phyloP scores from a whole-genome alignment of 2,329 filamentous ascomycete genomes.

The Clarireedia monteithiana region DNA sequence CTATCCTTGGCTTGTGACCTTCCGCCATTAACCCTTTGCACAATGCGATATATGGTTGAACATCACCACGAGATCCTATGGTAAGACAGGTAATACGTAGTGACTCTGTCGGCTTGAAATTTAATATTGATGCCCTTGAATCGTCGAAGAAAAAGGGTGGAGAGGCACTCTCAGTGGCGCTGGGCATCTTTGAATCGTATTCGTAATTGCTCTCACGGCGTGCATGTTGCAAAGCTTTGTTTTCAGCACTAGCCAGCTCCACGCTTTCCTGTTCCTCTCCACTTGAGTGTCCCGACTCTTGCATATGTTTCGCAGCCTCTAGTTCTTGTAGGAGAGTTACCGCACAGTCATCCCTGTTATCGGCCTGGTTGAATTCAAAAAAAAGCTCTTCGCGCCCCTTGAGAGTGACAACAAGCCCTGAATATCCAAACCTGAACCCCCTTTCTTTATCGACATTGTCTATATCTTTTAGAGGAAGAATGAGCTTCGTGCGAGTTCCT shows the following conservation, averaged over 20 bases:
- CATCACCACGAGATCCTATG: conserved; percentile 90
- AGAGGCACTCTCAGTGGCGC: conserved; percentile 44
- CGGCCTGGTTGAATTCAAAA: conserved; percentile 78
- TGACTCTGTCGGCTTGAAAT: conserved; percentile 77
- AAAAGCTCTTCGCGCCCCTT: conserved; percentile 92
- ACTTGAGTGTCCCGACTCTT: conserved; percentile 60
- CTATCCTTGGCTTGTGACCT: conserved; percentile 79
- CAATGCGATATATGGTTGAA: conserved; percentile 94
- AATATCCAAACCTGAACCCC: conserved; percentile 86
- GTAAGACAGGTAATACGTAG: conserved; percentile 87
- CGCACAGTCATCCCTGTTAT: conserved; percentile 80
- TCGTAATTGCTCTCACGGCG: conserved; percentile 46
- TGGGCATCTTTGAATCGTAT: conserved; percentile 44
- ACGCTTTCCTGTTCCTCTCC: conserved; percentile 63
- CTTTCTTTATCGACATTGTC: conserved; percentile 94
- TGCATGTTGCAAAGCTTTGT: conserved; percentile 71
- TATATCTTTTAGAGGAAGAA: conserved; percentile 82
- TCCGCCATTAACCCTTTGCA: conserved; percentile 86
- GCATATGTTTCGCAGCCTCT: conserved; percentile 62
- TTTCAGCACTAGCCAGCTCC: conserved; percentile 70
- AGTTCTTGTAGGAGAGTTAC: conserved; percentile 72
- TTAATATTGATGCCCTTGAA: conserved; percentile 75
- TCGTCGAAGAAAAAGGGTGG: conserved; percentile 86
- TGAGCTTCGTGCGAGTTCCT: conserved; percentile 84
- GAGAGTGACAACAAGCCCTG: conserved; percentile 86